These are phyloP conservation scores for Plasmodium gallinaceum DNA, from an alignment of 169 alveolate genomes.

Conservation along the genomic window DNA sequence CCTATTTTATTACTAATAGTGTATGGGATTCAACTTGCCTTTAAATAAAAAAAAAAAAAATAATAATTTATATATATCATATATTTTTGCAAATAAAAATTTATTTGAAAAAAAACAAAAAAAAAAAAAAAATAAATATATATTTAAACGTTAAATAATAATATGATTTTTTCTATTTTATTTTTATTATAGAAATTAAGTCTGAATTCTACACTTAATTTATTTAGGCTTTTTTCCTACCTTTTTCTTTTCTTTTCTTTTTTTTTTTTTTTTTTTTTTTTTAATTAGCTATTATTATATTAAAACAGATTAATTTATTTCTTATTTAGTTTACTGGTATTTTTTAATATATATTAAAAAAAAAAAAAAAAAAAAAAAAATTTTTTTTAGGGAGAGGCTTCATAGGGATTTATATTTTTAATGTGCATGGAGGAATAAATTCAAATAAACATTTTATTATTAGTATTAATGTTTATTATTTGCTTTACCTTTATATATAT, in stretches of 20 bases:
- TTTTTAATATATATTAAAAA: neutral
- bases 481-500: neutral
- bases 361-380: slow-evolving; percentile 17
- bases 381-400: neutral
- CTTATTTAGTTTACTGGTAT: no score
- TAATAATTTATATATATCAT: no score
- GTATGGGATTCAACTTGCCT: slow-evolving; percentile 77
- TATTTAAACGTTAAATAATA: neutral
- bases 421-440: no score
- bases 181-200: neutral
- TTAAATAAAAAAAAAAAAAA: neutral
- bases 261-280: neutral
- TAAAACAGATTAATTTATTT: neutral
- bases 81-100: neutral
- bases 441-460: no score
- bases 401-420: neutral
- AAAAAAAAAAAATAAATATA: neutral
- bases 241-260: neutral
- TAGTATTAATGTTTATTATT: neutral
- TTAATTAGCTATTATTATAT: neutral
- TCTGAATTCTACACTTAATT: neutral
- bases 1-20: slow-evolving; percentile 81
- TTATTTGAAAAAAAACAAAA: no score
- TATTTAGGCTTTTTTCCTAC: neutral
- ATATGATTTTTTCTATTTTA: neutral